Conservation (phyloP, 345 rosid genomes). For the Bruguiera sexangula region DNA sequence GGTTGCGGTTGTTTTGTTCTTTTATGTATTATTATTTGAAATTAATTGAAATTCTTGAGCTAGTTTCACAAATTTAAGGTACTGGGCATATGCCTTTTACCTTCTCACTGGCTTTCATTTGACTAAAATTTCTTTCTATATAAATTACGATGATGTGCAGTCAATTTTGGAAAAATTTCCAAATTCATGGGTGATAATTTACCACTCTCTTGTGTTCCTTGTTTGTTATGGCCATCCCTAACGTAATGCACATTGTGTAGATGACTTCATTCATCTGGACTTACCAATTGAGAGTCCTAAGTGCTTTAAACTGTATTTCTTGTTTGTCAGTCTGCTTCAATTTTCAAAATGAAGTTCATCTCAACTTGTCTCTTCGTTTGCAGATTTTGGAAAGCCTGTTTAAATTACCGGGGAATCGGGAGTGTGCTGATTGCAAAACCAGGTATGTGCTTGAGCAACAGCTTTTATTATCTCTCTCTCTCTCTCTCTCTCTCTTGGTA, state of each 20-base stretch:
- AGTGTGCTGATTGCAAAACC: conserved; percentile 97
- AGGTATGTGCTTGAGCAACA: conserved; percentile 47
- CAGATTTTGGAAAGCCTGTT: conserved; percentile 87
- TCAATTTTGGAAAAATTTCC: no score
- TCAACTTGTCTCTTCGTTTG: conserved; percentile 3
- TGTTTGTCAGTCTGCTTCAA: background rate
- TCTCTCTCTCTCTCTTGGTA: no score
- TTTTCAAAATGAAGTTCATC: background rate
- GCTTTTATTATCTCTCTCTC: no score
- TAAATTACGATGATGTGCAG: no score
- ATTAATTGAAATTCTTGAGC: no score
- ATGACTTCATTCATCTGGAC: background rate
- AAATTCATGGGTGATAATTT: no score
- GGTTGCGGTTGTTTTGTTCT: background rate
- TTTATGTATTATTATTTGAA: background rate
- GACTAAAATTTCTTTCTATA: no score
- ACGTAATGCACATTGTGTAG: background rate
- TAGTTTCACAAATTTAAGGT: no score
- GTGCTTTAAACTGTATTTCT: conserved; percentile 3
- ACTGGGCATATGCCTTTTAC: no score
- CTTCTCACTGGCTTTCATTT: no score
- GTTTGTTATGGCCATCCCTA: no score
- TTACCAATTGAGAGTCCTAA: background rate
- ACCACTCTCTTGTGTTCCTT: no score
- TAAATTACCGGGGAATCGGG: conserved; percentile 78